phyloP scores from a whole-genome alignment of 805 yeast genomes.

The Starmerella scarabaei region DNA sequence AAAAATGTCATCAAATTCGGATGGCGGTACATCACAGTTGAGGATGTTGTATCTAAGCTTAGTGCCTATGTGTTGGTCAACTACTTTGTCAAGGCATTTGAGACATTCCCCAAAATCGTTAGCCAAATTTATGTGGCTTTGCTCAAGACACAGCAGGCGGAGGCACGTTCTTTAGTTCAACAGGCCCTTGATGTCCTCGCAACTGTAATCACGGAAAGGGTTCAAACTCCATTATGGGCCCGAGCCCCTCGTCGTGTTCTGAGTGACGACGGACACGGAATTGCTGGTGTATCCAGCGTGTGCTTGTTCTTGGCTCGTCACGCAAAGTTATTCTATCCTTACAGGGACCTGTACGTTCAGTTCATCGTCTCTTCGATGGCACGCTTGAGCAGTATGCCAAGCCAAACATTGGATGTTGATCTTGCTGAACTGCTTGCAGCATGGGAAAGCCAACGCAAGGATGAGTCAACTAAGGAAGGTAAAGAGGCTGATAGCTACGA shows the following conservation, averaged over 20 bases:
- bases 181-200: constrained; percentile 83
- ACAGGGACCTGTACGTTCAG: constrained; percentile 79
- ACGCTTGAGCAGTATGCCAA: constrained; percentile 66
- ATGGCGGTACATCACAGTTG: constrained; percentile 85
- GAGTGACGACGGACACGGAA: constrained; percentile 79
- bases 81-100: constrained; percentile 72
- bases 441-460: constrained; percentile 47
- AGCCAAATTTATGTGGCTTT: constrained; percentile 87
- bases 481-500: constrained; percentile 30
- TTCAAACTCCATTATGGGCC: constrained; percentile 58
- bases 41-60: constrained; percentile 78
- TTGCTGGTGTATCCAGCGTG: constrained; percentile 71
- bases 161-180: constrained; percentile 67
- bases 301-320: constrained; percentile 83
- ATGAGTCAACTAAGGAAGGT: constrained; percentile 14
- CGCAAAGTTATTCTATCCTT: constrained; percentile 68
- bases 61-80: constrained; percentile 85
- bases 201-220: constrained; percentile 64
- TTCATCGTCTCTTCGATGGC: constrained; percentile 88
- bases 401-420: constrained; percentile 77
- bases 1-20: constrained; percentile 85
- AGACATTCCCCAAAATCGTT: constrained; percentile 77
- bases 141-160: constrained; percentile 70
- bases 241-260: constrained; percentile 90
- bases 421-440: constrained; percentile 69